Percentiles rank a stretch among this genome's conserved stretches.
phyloP scores from a whole-genome alignment of 345 rosid species.

The Lepidium didymum region DNA sequence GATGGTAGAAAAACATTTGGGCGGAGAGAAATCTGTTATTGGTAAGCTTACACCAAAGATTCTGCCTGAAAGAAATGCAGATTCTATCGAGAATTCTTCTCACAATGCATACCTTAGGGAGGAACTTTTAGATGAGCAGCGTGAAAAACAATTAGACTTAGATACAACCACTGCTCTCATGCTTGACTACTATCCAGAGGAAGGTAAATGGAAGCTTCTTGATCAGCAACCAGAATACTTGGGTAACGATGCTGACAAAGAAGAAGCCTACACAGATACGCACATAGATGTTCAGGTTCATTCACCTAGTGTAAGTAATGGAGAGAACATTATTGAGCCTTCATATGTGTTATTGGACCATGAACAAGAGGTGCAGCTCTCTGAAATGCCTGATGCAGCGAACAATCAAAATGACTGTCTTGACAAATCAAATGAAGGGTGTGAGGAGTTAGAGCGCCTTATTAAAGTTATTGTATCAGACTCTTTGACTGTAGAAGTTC shows the following conservation, averaged over 20 bases:
- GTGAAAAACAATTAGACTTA: conserved; percentile 49
- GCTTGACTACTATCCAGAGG: conserved; percentile 89
- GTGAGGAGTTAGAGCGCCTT: conserved; percentile 44
- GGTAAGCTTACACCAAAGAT: conserved; percentile 28
- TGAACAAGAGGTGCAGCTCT: conserved; percentile 38
- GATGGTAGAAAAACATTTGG: conserved; percentile 25
- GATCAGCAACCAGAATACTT: conserved; percentile 59
- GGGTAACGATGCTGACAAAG: conserved; percentile 30
- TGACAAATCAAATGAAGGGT: conserved; percentile 23
- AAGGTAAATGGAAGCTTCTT: conserved; percentile 80
- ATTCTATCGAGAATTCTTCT: conserved; percentile 30
- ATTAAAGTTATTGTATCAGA: conserved; percentile 55
- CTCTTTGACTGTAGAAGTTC: conserved; percentile 66
- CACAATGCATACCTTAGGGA: conserved; percentile 32
- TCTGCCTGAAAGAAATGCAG: conserved; percentile 32
- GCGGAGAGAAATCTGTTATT: conserved; percentile 31
- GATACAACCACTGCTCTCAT: conserved; percentile 68
- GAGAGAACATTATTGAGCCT: conserved; percentile 53
- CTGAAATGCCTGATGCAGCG: conserved; percentile 26
- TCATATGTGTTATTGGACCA: conserved; percentile 56
- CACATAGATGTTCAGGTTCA: conserved; percentile 17
- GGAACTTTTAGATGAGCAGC: conserved; percentile 42
- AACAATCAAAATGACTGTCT: conserved; percentile 25
- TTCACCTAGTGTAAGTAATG: conserved; percentile 26
- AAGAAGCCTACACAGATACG: conserved; percentile 21